phyloP scores from a whole-genome alignment of 2,329 filamentous ascomycete species.

The Colletotrichum tamarilloi region DNA sequence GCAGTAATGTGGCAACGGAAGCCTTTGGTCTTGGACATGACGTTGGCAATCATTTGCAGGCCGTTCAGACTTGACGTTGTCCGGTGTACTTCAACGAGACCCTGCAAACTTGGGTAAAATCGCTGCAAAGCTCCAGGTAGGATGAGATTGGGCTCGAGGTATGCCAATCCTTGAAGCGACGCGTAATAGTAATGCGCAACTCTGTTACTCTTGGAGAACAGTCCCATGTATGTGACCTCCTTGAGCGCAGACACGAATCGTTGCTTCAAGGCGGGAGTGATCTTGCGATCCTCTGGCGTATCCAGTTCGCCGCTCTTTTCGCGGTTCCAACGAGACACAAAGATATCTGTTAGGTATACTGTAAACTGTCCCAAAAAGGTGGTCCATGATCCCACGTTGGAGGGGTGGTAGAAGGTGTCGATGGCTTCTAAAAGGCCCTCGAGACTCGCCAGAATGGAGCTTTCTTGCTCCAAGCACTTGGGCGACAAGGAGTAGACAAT shows the following conservation, averaged over 20 bases:
- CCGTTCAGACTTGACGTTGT: conserved; percentile 94
- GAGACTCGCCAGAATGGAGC: conserved; percentile 84
- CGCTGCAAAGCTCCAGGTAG: conserved; percentile 92
- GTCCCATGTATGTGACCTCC: conserved; percentile 97
- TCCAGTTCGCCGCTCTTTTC: conserved; percentile 94
- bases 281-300: conserved; percentile 80
- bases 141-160: conserved; percentile 90
- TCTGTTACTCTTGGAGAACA: conserved; percentile 94
- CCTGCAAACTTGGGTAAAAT: conserved; percentile 97
- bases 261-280: conserved; percentile 84
- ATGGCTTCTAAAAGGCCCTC: conserved; percentile 94
- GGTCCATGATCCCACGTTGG: conserved; percentile 93
- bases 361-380: conserved; percentile 89
- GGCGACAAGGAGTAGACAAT: conserved; percentile 94
- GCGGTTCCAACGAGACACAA: conserved; percentile 97
- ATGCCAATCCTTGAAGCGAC: conserved; percentile 88
- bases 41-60: conserved; percentile 89
- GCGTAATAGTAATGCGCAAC: conserved; percentile 93
- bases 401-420: conserved; percentile 98
- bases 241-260: conserved; percentile 90
- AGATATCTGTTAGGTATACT: conserved; percentile 93
- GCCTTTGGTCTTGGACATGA: conserved; percentile 94
- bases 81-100: conserved; percentile 94
- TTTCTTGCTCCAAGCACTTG: conserved; percentile 77
- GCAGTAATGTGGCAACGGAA: conserved; percentile 97